Evolutionary conservation across 73 alveolate species (phyloP), one percentile per base, ranked within the genome.

Genomic region (Paramecium bursaria): DNA sequence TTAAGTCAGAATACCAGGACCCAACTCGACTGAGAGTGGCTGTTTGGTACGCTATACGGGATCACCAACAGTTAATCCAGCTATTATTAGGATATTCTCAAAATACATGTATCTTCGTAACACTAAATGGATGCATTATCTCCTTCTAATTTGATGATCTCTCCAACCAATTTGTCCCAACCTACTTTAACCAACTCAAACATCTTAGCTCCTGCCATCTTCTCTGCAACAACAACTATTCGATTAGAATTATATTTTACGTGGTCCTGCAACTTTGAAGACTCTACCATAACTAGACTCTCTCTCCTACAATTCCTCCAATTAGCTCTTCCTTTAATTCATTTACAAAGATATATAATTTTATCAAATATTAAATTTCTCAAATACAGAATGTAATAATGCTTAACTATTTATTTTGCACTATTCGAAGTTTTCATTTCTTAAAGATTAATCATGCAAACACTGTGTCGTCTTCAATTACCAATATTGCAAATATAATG

Each of bases 121-220:
- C 99, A 97, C 86, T 97, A 96, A 87, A 97, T 97, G 61, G 98
- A 94, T 25, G 99, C 99, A 67, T 96, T 96, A 92, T 97, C 99
- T 26, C 98, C 98, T 86, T 97, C 99, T 17, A 97, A 96, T 85
- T 97, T 95, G 75, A 97, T 97, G 90, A 97, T 95, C 91, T 97
- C 99, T 55, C 99, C 99, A 76, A 97, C 99, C 73, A 97, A 94
- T 75, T 90, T 91, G 86, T 96, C 97, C 98, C 98, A 94, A 46
- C 99, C 99, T 33, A 97, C 98, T 75, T 98, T 95, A 48, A 97
- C 95, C 75, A 95, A 91, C 87, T 97, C 99, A 92, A 93, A 97
- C 99, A 97, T 97, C 94, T 97, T 97, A 42, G 99, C 95, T 57
- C 99, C 99, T 74, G 98, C 94, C 99, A 97, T 97, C 50, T 94